Base-by-base conservation (phyloP, 192 early-diverging fungal genomes). In the Backusella tuberculispora region DNA sequence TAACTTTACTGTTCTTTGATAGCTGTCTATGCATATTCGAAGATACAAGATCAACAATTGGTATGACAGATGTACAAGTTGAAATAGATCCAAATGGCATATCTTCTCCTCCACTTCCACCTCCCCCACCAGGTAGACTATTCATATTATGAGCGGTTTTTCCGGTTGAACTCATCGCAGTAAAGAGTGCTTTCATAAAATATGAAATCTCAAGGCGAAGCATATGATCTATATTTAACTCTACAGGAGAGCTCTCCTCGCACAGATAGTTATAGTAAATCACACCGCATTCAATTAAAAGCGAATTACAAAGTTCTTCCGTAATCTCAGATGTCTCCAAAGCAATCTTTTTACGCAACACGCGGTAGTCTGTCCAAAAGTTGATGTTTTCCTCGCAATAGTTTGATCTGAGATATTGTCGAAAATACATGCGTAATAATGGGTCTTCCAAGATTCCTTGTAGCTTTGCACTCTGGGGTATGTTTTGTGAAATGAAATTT, bases 301-400 rank as follows among this genome's bases (percentile, higher is more conserved):
- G 81, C 26, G 78, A 79, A 37, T 82, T 74, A 44, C 82, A 81
- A 7, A 38, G 40, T 13, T 63, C 66, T 13, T 63, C 71, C 8
- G 63, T 74, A 60, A 69, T 75, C 38, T 38, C 67, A 44, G 77
- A 26, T 24, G 53, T 60, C 66, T 67, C 43, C 66, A 74, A 63
- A 45, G 76, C 26, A 72, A 76, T 65, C 79, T 70, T 76, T 81
- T 84, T 79, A 74, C 64, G 56, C 79, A 83, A 34, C 42, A 83
- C 24, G 74, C 79, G 10, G 76, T 74, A 45, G 29, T 93, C 90
- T 2, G 86, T 67, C 79, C 85, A 88, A 44, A 93, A 93, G 12
- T 86, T 80, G 34, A 90, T 76, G 67, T 93, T 93, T 60, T 93
- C 92, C 65, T 90, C 87, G 71, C 90, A 92, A 63, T 88, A 88